Base-by-base conservation (phyloP, 2,329 filamentous ascomycete species). In the Calonectria hongkongensis region DNA sequence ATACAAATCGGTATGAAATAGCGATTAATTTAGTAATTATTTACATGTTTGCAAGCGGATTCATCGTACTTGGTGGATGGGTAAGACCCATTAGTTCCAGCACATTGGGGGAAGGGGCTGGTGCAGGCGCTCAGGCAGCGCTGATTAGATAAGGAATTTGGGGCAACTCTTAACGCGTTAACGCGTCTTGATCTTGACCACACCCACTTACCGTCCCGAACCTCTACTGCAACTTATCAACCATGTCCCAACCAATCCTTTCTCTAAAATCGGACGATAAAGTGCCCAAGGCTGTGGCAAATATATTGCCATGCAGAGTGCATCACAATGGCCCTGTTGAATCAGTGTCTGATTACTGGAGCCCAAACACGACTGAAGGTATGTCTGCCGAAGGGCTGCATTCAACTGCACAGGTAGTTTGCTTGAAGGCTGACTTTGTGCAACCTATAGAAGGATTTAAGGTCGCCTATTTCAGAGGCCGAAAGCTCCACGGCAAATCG, bases 271-370 rank as follows among this genome's bases (percentile, higher is more conserved):
- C 79, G 6, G 69, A 75, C 28, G 67, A 77, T 2, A 66, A 71
- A 7, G 70, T 71, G 2, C 51, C 70, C 25, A 87, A 87, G 72
- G 87, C 87, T 68, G 90, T 87, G 0, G 90, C 93, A 4, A 93
- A 98, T 80, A 86, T 98, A 25, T 88, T 98, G 16, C 95, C 96
- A 4, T 97, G 94, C 79, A 90, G 91, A 68, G 91, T 98, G 80
- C 89, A 96, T 79, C 93, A 97, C 83, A 91, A 94, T 78, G 96
- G 96, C 1, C 88, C 92, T 1, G 87, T 96, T 67, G 89, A 92
- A 64, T 87, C 91, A 1, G 86, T 89, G 6, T 83, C 89, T 27
- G 87, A 91, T 51, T 95, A 94, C 81, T 98, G 95, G 95, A 88
- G 86, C 7, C 94, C 94, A 0, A 83, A 81, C 36, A 81, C 83